These are phyloP conservation scores for Avena atlantica DNA, from an alignment of 176 grass and related monocot species.

Conservation along the genomic window DNA sequence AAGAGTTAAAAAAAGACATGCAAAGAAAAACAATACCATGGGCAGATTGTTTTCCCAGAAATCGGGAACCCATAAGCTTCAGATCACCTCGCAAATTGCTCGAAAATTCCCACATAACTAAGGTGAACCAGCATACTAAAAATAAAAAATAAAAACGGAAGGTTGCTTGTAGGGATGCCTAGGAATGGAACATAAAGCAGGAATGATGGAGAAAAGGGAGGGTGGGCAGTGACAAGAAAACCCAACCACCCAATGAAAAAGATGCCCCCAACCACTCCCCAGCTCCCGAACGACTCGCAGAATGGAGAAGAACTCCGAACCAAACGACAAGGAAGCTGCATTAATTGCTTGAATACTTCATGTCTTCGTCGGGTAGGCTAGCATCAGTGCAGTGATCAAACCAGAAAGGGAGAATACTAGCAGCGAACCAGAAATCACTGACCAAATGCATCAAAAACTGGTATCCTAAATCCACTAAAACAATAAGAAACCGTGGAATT, in stretches of 20 bases:
- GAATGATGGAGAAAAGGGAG: constrained; percentile 41
- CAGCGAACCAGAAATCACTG: background rate
- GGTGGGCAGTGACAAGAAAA: constrained; percentile 55
- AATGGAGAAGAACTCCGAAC: constrained; percentile 43
- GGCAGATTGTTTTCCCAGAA: background rate
- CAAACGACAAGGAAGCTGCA: constrained; percentile 38
- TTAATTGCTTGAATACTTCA: constrained; percentile 36
- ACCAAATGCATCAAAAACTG: background rate
- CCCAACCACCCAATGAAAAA: constrained; percentile 60
- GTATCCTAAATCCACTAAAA: background rate
- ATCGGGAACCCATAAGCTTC: background rate
- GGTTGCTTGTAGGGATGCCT: constrained; percentile 51
- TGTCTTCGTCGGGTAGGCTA: constrained; percentile 16
- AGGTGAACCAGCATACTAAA: background rate
- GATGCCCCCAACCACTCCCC: constrained; percentile 52
- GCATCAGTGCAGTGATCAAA: constrained; percentile 9
- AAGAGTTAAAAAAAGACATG: background rate
- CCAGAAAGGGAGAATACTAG: background rate
- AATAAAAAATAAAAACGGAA: background rate
- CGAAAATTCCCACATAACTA: constrained; percentile 10
- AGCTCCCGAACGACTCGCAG: constrained; percentile 32
- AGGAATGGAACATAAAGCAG: constrained; percentile 38
- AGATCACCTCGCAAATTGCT: background rate
- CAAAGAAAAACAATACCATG: constrained; percentile 18
- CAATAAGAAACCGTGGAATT: background rate